Evolutionary conservation across 148 eudicot species (phyloP).

Genomic region (Mesembryanthemum crystallinum): DNA sequence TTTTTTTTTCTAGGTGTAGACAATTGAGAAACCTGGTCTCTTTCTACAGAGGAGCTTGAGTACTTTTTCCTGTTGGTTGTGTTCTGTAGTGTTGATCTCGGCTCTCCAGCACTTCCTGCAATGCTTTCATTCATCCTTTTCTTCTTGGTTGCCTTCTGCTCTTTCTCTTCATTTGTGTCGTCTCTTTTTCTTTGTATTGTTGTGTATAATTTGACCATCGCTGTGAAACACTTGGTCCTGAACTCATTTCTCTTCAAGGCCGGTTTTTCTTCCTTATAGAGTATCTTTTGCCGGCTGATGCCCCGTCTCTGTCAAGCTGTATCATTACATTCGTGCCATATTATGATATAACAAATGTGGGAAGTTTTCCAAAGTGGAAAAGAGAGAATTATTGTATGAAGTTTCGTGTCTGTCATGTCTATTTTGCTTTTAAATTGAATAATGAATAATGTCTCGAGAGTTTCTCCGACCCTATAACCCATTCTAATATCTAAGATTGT

Average conservation of each 20-base stretch:
- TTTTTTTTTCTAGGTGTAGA: slow-evolving; percentile 12
- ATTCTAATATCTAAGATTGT: too few species aligned
- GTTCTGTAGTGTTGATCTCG: background rate
- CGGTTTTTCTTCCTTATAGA: background rate
- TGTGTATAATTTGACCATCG: background rate
- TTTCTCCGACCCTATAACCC: too few species aligned
- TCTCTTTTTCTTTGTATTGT: background rate
- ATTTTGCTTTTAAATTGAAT: background rate
- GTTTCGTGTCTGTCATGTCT: background rate
- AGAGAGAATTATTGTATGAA: background rate
- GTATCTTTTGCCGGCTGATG: background rate
- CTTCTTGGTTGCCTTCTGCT: background rate
- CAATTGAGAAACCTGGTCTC: slow-evolving; percentile 3
- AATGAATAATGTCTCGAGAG: background rate
- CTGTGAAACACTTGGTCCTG: background rate
- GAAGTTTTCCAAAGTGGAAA: too few species aligned
- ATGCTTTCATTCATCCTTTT: background rate
- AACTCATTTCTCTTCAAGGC: background rate
- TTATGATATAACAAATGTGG: too few species aligned
- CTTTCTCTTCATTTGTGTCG: background rate
- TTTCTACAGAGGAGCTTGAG: slow-evolving; percentile 11
- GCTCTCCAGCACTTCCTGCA: background rate
- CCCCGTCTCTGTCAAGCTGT: background rate
- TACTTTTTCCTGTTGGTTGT: background rate
- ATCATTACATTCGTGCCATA: background rate